Evolutionary conservation across 371 early-diverging fungal genomes (phyloP), one percentile per base, ranked within the genome.

Genomic region (Mortierella sp.): DNA sequence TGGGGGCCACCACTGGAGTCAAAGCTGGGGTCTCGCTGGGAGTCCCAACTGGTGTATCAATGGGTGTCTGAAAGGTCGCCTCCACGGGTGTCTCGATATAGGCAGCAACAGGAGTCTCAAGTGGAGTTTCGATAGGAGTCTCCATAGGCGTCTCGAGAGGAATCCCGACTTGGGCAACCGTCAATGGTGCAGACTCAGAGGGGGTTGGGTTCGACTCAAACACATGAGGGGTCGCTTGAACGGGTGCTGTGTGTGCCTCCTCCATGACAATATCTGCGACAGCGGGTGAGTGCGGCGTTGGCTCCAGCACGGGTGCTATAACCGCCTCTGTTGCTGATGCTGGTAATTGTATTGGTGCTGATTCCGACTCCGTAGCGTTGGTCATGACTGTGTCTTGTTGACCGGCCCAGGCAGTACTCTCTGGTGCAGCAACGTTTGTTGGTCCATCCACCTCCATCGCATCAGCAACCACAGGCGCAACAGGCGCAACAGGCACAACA

Each of bases 361-460:
- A 29, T 14, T 10, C 29, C 7, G 66, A 34, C 10, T 50, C 34
- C n/a, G 40, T 64, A 31, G 48, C 39, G 41, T 9, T 45, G 14
- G 64, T n/a, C 78, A 77, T 77, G 24, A 68, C 68, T 9, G 69
- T 55, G 40, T 77, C 73, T 34, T 77, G 68, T 31, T 64, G 65
- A 11, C 40, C 55, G 10, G 69, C n/a, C 19, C 19, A 50, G 14
- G 29, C 45, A 43, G 19, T 39, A 14, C 6, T 69, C 40, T 40
- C 69, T 22, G 50, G 71, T 10, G 66, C 39, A 4, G 66, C 43
- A 22, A 52, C 41, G 19, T n/a, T 43, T 45, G 41, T 6, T 4
- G 67, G n/a, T 11, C 4, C 11, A 52, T 71, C 77, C 50, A 77
- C 44, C 44, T 67, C 71, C 68, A 70, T 71, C 26, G 70, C 24